Base-by-base conservation (phyloP, 331 rosid genomes). In the Acacia pycnantha region DNA sequence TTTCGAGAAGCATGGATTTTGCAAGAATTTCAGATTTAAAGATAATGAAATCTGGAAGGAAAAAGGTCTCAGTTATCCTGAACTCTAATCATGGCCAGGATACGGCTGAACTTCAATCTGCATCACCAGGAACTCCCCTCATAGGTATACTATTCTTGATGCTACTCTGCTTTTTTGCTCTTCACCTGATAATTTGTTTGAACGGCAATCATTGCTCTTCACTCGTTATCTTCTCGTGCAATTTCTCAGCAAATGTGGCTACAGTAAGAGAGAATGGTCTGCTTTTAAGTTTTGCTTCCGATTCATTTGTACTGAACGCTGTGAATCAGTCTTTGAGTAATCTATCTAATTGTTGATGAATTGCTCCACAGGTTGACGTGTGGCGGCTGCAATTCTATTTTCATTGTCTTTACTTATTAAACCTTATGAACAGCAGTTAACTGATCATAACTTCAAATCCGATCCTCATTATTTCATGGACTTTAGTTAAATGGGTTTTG, bases 51-150 rank as follows among this genome's bases (percentile, higher is more conserved):
- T 79, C 87, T 50, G 78, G 69, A 11, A 82, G 90, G 84, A 87
- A 84, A 26, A 92, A 83, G 86, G 81, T 90, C 77, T 88, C 85
- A 48, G 77, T 87, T 43, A 76, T 90, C 47, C 73, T 87, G 78
- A 90, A 86, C 81, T 92, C 93, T 8, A 90, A 82, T 81, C 82
- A 83, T 1, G 84, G 91, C 66, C 73, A 92, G 2, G 97, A 92
- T 77, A 76, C 80, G 22, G 96, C 88, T 3, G 89, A 91, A 82
- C 92, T 91, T 51, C 84, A 88, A 83, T 88, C 90, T 1, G 92
- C 96, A 21, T 88, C 91, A 21, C 90, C 90, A 76, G 91, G 91
- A 73, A 91, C 89, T 77, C 90, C 90, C 41, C 84, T 91, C 74
- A 66, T 91, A 80, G 93, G 96, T 91, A 85, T 72, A 56, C 62